Conservation (phyloP, 495 filamentous ascomycete genomes). For the Podospora conica region DNA sequence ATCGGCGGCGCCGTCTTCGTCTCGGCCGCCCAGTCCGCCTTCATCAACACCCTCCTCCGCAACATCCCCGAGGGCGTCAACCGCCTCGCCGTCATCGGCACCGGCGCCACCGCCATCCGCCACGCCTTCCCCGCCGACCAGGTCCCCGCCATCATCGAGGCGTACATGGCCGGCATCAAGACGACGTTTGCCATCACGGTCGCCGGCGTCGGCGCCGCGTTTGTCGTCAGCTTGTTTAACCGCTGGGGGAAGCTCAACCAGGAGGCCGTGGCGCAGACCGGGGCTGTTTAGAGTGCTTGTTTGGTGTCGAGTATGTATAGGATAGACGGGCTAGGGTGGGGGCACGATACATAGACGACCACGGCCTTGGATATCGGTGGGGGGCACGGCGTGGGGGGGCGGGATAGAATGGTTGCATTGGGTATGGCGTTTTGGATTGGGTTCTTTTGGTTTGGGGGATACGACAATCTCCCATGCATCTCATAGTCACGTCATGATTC, state of each 20-base stretch:
- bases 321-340: background rate
- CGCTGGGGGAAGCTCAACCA: constrained; percentile 21
- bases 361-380: background rate
- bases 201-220: constrained; percentile 20
- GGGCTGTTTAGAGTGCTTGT: constrained; percentile 9
- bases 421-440: background rate
- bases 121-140: constrained; percentile 31
- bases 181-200: constrained; percentile 39
- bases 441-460: too few species aligned
- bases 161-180: constrained; percentile 55
- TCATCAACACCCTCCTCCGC: constrained; percentile 39
- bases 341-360: background rate
- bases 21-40: constrained; percentile 42
- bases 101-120: constrained; percentile 38
- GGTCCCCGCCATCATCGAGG: constrained; percentile 45
- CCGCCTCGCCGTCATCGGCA: constrained; percentile 35
- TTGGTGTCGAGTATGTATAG: background rate
- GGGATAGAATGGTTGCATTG: background rate
- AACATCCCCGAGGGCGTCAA: constrained; percentile 28
- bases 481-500: background rate
- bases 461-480: background rate
- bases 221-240: constrained; percentile 22
- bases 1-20: constrained; percentile 45
- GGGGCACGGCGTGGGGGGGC: background rate
- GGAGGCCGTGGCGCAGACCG: constrained; percentile 11